Evolutionary conservation across 2,329 filamentous ascomycete species (phyloP).

Genomic region (Canariomyces notabilis): DNA sequence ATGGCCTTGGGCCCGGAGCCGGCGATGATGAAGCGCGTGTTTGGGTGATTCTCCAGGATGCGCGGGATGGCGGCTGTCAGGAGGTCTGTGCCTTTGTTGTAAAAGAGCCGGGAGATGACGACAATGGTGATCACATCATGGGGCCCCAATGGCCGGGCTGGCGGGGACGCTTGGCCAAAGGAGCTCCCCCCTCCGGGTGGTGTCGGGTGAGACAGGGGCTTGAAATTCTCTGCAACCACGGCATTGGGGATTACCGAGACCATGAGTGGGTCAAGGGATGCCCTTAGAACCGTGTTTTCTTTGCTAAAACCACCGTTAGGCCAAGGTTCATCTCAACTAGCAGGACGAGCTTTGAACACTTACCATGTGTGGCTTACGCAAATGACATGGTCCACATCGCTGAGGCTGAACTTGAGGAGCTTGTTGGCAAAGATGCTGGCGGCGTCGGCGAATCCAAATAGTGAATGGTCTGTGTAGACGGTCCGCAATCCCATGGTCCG

Average conservation of each 20-base stretch:
- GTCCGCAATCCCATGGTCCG: conserved; percentile 94
- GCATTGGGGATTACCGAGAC: conserved; percentile 98
- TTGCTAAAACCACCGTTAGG: conserved; percentile 55
- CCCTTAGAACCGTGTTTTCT: conserved; percentile 92
- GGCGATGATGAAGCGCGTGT: conserved; percentile 94
- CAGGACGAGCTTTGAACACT: conserved; percentile 20
- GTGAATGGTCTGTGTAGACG: conserved; percentile 94
- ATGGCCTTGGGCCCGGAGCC: conserved; percentile 96
- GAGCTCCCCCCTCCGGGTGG: conserved; percentile 28
- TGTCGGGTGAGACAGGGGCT: conserved; percentile 54
- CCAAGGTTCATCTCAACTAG: not conserved
- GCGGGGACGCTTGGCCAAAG: conserved; percentile 43
- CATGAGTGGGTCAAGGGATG: conserved; percentile 91
- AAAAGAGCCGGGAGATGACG: conserved; percentile 94
- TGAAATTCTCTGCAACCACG: conserved; percentile 93
- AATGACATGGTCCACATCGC: conserved; percentile 96
- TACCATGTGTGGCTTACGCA: conserved; percentile 98
- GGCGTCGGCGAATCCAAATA: conserved; percentile 96
- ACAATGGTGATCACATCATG: conserved; percentile 91
- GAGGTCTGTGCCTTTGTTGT: conserved; percentile 96
- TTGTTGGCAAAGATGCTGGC: conserved; percentile 96
- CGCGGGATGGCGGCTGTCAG: conserved; percentile 94
- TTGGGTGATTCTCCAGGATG: conserved; percentile 81
- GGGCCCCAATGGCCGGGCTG: conserved; percentile 67
- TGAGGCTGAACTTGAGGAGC: conserved; percentile 89